These are phyloP conservation scores for Pseudoscleropodium purum DNA, from an alignment of 225 moss, liverwort and hornwort genomes.

Conservation along the genomic window DNA sequence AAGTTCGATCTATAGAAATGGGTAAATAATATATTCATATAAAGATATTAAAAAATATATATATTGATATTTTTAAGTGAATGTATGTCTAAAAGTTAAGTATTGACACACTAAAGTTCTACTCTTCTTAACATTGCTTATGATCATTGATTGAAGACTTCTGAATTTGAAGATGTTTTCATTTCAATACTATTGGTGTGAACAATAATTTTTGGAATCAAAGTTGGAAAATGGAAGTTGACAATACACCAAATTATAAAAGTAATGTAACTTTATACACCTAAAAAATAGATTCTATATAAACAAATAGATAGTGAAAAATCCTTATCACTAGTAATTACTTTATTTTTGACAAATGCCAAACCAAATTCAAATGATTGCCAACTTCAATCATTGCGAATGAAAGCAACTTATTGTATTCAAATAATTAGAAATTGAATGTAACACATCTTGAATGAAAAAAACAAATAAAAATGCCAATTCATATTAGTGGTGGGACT, in stretches of 20 bases:
- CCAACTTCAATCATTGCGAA: not conserved
- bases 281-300: too few species aligned
- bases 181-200: not conserved
- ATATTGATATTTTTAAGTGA: not conserved
- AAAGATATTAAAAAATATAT: not conserved
- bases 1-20: not conserved
- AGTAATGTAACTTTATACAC: not conserved
- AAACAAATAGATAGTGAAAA: not conserved
- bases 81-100: not conserved
- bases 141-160: not conserved
- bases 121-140: not conserved
- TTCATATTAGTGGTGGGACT: not conserved
- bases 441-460: not conserved
- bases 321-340: too few species aligned
- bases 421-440: not conserved
- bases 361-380: not conserved
- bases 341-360: not conserved
- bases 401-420: not conserved
- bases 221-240: not conserved
- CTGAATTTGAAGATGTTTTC: not conserved
- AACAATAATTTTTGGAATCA: not conserved
- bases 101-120: not conserved
- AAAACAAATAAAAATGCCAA: not conserved
- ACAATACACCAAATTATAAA: accelerated
- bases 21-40: not conserved